phyloP scores from a whole-genome alignment of 1,139 yeast species.

The Blastobotrys arbuscula region DNA sequence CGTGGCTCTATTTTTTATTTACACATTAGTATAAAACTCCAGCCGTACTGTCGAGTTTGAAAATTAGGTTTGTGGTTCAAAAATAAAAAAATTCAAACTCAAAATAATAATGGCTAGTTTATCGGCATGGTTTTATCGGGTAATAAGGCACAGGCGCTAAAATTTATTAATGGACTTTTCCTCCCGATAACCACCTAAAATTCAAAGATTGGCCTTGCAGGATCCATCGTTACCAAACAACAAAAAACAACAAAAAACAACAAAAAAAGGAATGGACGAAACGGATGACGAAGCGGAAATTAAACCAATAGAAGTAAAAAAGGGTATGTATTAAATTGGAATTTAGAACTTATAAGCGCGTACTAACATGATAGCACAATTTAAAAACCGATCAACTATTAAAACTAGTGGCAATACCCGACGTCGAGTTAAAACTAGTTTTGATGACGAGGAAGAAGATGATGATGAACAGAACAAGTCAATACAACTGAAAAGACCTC shows the following conservation, averaged over 20 bases:
- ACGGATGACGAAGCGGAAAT: no score
- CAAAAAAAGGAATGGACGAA: neutral
- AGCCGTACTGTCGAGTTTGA: no score
- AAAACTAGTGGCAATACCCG: neutral
- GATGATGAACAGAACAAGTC: conserved; percentile 3
- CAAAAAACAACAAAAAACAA: neutral
- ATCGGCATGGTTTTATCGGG: no score
- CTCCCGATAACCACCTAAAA: neutral
- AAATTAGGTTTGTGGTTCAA: no score
- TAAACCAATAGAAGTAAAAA: neutral
- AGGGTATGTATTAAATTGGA: neutral
- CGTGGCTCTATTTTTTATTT: no score
- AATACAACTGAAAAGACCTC: conserved; percentile 3
- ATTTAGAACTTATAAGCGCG: neutral
- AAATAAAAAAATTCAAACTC: no score
- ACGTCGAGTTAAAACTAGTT: neutral
- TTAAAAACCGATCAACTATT: conserved; percentile 2
- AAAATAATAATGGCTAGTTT: no score
- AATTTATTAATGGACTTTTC: no score
- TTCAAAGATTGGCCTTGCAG: neutral
- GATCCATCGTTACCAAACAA: neutral
- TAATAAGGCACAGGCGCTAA: no score
- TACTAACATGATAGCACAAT: neutral
- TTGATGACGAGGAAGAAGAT: conserved; percentile 6
- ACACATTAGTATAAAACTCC: no score